phyloP scores from a whole-genome alignment of 176 grass and related monocot species.

The Microstegium vimineum region DNA sequence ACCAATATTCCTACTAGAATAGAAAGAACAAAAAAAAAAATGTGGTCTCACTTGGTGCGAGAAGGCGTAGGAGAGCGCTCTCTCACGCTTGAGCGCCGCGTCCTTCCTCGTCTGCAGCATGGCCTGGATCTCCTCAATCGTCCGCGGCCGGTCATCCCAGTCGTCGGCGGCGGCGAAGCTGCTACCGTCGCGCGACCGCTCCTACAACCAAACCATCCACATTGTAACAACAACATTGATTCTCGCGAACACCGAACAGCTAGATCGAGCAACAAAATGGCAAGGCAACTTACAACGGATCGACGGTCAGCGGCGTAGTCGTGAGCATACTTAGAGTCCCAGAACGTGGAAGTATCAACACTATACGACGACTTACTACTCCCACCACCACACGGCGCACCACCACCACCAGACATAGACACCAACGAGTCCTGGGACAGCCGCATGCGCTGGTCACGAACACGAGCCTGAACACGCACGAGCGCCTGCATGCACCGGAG shows the following conservation, averaged over 20 bases:
- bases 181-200: slow-evolving; percentile 80
- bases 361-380: slow-evolving; percentile 82
- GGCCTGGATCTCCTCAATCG: slow-evolving; percentile 89
- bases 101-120: slow-evolving; percentile 82
- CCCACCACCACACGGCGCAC: slow-evolving; percentile 40
- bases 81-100: slow-evolving; percentile 80
- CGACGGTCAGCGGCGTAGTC: slow-evolving; percentile 66
- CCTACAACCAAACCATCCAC: slow-evolving; percentile 9
- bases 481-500: slow-evolving; percentile 97
- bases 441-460: slow-evolving; percentile 80
- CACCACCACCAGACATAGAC: background rate
- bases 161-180: slow-evolving; percentile 82
- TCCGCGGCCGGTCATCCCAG: slow-evolving; percentile 81
- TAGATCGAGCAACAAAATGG: background rate
- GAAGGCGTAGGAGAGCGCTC: slow-evolving; percentile 86
- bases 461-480: slow-evolving; percentile 76
- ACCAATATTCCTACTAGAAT: too few species aligned
- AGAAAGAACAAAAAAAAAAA: background rate
- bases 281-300: slow-evolving; percentile 44
- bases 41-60: slow-evolving; percentile 45
- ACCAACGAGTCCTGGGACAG: slow-evolving; percentile 60
- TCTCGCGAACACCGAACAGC: too few species aligned
- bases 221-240: background rate
- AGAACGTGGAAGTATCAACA: slow-evolving; percentile 64
- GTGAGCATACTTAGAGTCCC: slow-evolving; percentile 75